Base-by-base conservation (phyloP, 345 rosid genomes). In the Iberis pinnata region DNA sequence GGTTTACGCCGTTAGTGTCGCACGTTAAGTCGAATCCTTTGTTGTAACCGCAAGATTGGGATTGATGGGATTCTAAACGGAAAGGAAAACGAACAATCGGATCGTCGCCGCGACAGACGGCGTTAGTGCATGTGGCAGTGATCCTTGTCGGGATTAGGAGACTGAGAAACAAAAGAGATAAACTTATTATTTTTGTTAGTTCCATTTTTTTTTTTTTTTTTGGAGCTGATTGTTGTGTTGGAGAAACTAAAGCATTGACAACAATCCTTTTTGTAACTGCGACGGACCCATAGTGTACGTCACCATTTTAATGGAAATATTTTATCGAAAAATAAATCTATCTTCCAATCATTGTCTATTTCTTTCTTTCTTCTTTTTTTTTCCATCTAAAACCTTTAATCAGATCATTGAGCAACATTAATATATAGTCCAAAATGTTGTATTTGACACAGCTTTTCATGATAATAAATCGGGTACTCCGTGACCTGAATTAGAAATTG, bases 1-100 rank as follows among this genome's bases (percentile, higher is more conserved):
- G 53, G 67, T 73, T 70, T 33, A 52, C 56, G 67, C 19, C 43
- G 59, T 58, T 25, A 22, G 9, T 37, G 37, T 70, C 80, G 31
- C 95, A 82, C 33, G 77, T 69, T 43, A 82, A 47, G 10, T 72
- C 71, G 37, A 85, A 85, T 1, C 81, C 81, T 20, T 61, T 62
- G 63, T 38, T 7, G 70, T 70, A 78, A n/a, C 83, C 81, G 48
- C 89, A 82, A 3, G 78, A 61, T 7, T 36, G 24, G 2, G 66
- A 41, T 47, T 82, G 87, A 2, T 45, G 68, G 41, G 53, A 35
- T 33, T 27, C n/a, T 8, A 80, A 49, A 57, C 78, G 73, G 66
- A 85, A 85, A 19, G 89, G 95, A 46, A 80, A 82, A 15, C 75
- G 80, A 50, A 85, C 66, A 2, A 9, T 12, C 1, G 80, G 80